Percentiles rank a stretch among this genome's conserved stretches.
These are phyloP conservation scores for Sisymbrium irio DNA, from an alignment of 345 rosid genomes.

Conservation along the genomic window DNA sequence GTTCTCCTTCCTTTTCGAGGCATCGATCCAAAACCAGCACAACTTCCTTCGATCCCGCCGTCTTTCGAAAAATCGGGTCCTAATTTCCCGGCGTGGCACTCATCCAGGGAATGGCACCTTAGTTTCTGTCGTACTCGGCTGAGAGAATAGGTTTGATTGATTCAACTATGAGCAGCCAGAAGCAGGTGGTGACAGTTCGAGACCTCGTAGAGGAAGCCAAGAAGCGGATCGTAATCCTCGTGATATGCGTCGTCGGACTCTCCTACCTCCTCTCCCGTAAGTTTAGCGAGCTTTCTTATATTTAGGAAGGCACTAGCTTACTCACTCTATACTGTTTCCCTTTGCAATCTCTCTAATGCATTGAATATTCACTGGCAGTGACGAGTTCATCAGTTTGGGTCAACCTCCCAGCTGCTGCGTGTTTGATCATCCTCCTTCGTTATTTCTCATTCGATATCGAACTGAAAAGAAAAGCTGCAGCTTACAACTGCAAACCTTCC, in stretches of 20 bases:
- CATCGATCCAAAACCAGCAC: background rate
- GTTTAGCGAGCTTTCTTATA: slow-evolving; percentile 28
- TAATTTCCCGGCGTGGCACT: background rate
- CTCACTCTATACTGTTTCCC: no score
- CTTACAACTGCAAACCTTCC: slow-evolving; percentile 57
- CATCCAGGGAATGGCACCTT: slow-evolving; percentile 7
- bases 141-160: slow-evolving; percentile 3
- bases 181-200: slow-evolving; percentile 57
- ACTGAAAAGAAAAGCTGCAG: slow-evolving; percentile 68
- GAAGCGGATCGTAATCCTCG: slow-evolving; percentile 84
- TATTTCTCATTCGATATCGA: slow-evolving; percentile 82
- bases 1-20: background rate
- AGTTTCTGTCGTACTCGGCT: background rate
- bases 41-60: slow-evolving; percentile 18
- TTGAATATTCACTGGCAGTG: slow-evolving; percentile 48
- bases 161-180: slow-evolving; percentile 56
- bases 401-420: slow-evolving; percentile 91
- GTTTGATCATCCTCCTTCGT: slow-evolving; percentile 73
- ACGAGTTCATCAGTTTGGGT: slow-evolving; percentile 96
- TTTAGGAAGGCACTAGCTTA: background rate
- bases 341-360: slow-evolving; percentile 1
- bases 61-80: slow-evolving; percentile 9
- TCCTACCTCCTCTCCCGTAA: slow-evolving; percentile 92
- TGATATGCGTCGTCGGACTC: slow-evolving; percentile 82
- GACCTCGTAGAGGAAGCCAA: slow-evolving; percentile 96